These are phyloP conservation scores for Taxillus chinensis DNA, from an alignment of 164 flowering plant species.

Conservation along the genomic window DNA sequence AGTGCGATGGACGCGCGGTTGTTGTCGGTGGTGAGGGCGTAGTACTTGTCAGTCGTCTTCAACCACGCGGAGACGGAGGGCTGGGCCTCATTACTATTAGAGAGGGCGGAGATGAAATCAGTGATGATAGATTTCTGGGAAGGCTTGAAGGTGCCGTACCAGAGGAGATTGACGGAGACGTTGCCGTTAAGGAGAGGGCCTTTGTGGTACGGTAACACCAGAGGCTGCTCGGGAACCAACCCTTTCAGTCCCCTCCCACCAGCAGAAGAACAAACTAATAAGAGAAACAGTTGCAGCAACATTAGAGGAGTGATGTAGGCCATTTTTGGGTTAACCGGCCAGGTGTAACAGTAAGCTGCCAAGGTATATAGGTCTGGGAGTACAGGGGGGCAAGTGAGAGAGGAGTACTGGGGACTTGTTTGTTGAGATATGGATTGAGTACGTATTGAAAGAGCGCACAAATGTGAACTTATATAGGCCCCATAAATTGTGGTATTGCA, in stretches of 20 bases:
- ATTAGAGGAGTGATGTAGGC: not conserved
- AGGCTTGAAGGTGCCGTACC: conserved; percentile 68
- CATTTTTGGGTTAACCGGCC: too few species aligned
- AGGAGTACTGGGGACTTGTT: too few species aligned
- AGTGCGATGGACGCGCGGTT: conserved; percentile 5
- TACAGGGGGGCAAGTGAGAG: too few species aligned
- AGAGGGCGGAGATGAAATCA: conserved; percentile 48
- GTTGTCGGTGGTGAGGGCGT: conserved; percentile 2
- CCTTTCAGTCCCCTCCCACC: conserved; percentile 19
- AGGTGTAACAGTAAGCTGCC: too few species aligned
- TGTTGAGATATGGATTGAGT: too few species aligned
- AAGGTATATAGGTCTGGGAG: too few species aligned
- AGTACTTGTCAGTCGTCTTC: conserved; percentile 26
- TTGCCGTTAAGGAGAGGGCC: conserved; percentile 60
- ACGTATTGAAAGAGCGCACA: too few species aligned
- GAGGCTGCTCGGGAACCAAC: conserved; percentile 22
- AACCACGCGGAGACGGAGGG: conserved; percentile 40
- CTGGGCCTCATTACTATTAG: not conserved
- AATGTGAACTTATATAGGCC: too few species aligned
- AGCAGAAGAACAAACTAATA: conserved; percentile 12
- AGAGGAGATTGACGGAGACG: conserved; percentile 48
- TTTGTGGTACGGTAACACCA: conserved; percentile 45
- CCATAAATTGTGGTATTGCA: too few species aligned
- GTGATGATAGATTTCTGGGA: conserved; percentile 49
- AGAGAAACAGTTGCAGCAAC: conserved; percentile 9